Evolutionary conservation across 2,329 filamentous ascomycete species (phyloP), one percentile per base, ranked within the genome.

Genomic region (Penicillium verrucosum): DNA sequence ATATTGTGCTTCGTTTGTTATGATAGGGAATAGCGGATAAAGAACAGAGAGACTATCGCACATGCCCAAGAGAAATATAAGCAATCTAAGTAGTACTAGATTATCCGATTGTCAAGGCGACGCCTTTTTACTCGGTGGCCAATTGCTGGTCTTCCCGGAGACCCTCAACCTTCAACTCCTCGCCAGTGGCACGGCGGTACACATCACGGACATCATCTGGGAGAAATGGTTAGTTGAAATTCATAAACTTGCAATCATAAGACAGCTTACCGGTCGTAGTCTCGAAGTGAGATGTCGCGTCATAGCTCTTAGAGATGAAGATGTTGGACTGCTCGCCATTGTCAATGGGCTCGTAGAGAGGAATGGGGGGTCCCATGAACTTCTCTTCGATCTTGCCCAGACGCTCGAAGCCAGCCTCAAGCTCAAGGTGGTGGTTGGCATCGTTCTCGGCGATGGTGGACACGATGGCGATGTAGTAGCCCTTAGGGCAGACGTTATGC

Each of bases 221-320:
- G 34, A n/a, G 5, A 29, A 54, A 9, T 18, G 4, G 11, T 62
- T 63, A 63, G 55, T 8, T 42, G 41, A 23, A 5, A 18, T 36
- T 21, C 7, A 43, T 30, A 49, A 9, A 3, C n/a, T 23, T 16
- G 11, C 5, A 30, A 48, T 30, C 4, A 11, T 18, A 14, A 5
- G n/a, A 10, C 43, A 27, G 7, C 76, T 70, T 76, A 84, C 83
- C 81, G 52, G 86, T 89, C 30, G 85, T 87, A 36, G 91, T 97
- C 85, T 99, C 94, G 71, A 99, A 99, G 82, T 99, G 94, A 75
- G 90, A 96, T 63, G 90, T 95, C 51, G 95, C 91, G 71, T 99
- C 95, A 78, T 99, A 99, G 81, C 91, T 96, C 86, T 95, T 97
- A 70, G 92, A 96, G 74, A 99, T 92, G 81, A 92, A 99, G 75